These are phyloP conservation scores for Dictyostelium firmibasis DNA, from an alignment of 78 protist genomes.

Conservation along the genomic window DNA sequence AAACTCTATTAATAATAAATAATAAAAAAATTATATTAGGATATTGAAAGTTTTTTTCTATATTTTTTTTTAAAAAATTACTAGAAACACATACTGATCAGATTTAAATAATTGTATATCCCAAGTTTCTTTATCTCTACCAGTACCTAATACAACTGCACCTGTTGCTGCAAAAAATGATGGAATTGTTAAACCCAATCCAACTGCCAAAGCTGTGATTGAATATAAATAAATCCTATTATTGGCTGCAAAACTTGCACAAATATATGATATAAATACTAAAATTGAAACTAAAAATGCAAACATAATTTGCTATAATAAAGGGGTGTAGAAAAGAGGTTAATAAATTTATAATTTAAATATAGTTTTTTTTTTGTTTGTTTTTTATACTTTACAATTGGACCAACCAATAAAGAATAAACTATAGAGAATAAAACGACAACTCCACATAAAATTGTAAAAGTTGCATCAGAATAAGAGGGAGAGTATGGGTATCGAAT, in stretches of 20 bases:
- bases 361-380: not conserved
- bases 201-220: constrained; percentile 39
- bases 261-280: constrained; percentile 45
- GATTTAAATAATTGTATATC: not conserved
- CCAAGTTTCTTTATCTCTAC: constrained; percentile 27
- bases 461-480: constrained; percentile 33
- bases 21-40: not conserved
- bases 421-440: constrained; percentile 46
- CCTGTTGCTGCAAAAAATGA: constrained; percentile 73
- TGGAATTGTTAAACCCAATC: constrained; percentile 59
- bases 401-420: constrained; percentile 48
- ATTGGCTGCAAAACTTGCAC: constrained; percentile 1
- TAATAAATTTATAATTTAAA: not conserved
- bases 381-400: constrained; percentile 1
- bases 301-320: constrained; percentile 17
- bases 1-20: not conserved
- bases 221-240: constrained; percentile 50
- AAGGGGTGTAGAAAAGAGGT: not conserved
- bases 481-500: constrained; percentile 56
- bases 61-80: not conserved
- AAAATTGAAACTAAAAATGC: constrained; percentile 58
- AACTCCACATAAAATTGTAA: constrained; percentile 21
- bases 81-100: not conserved
- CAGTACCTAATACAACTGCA: constrained; percentile 44
- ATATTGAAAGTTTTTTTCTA: not conserved